Conservation (phyloP, 768 basidiomycete genomes). For the Amanita rubescens region DNA sequence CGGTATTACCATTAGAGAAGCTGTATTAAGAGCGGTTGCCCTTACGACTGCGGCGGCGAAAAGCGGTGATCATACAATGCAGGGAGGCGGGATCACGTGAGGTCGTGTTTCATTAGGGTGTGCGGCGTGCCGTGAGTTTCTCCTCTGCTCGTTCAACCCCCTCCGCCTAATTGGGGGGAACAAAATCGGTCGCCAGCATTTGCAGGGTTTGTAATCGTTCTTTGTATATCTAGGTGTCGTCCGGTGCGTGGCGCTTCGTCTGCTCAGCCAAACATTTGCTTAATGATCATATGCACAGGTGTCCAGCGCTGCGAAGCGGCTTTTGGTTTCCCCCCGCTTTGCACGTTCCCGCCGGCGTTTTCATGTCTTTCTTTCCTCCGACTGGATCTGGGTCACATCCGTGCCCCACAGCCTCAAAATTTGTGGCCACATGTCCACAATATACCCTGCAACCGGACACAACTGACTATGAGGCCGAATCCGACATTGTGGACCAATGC, state of each 20-base stretch:
- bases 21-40: too few species aligned
- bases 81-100: background rate
- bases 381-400: background rate
- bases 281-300: background rate
- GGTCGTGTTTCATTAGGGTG: background rate
- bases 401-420: background rate
- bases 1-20: too few species aligned
- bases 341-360: background rate
- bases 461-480: conserved; percentile 13
- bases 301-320: background rate
- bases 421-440: background rate
- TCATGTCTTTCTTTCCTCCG: background rate
- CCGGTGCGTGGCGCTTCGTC: background rate
- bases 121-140: background rate
- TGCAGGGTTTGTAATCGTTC: background rate
- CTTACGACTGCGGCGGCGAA: too few species aligned
- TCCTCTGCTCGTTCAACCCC: background rate
- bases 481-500: conserved; percentile 18
- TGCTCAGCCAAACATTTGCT: background rate
- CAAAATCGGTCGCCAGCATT: background rate
- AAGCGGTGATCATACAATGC: too few species aligned
- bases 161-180: background rate
- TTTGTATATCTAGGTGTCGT: conserved; percentile 1
- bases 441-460: background rate
- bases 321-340: background rate